Evolutionary conservation across 106 monocot species (phyloP).

Genomic region (Apostasia ramifera): DNA sequence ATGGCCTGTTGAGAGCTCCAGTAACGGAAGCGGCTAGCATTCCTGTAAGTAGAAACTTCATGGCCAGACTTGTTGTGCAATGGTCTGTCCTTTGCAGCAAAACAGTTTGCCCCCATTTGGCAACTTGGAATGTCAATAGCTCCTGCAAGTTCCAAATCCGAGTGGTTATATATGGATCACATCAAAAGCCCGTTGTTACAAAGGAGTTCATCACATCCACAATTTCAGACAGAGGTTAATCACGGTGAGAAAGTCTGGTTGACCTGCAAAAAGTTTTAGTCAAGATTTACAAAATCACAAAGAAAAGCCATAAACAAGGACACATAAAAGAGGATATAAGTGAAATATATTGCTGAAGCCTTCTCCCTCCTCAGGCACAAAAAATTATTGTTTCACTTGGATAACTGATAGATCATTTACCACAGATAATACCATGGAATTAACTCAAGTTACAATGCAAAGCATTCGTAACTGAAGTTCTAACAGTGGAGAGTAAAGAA

Average conservation of each 20-base stretch:
- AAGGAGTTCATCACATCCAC: neutral
- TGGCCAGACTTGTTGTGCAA: slow-evolving; percentile 12
- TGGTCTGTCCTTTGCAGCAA: slow-evolving; percentile 41
- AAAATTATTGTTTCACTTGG: too few relatives aligned
- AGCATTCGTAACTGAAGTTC: too few relatives aligned
- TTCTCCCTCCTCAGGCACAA: too few relatives aligned
- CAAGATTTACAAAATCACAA: neutral
- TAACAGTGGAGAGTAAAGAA: too few relatives aligned
- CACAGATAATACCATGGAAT: too few relatives aligned
- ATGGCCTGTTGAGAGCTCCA: slow-evolving; percentile 92
- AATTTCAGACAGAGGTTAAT: neutral
- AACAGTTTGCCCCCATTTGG: slow-evolving; percentile 77
- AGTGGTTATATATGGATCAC: neutral
- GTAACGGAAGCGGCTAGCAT: slow-evolving; percentile 59
- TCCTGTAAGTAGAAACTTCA: slow-evolving; percentile 50
- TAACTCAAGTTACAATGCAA: too few relatives aligned
- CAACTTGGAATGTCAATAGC: neutral
- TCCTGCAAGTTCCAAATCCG: neutral
- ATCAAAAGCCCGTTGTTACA: neutral
- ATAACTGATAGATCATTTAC: too few relatives aligned
- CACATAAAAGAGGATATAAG: too few relatives aligned
- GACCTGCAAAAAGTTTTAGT: neutral
- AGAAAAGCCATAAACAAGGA: too few relatives aligned
- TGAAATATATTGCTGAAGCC: too few relatives aligned
- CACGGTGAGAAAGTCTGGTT: slow-evolving; percentile 1